A percentile compares a stretch with the other conserved stretches of the same genome.
Evolutionary conservation across 2,329 filamentous ascomycete genomes (phyloP).

Genomic region (Thielaviopsis populi): DNA sequence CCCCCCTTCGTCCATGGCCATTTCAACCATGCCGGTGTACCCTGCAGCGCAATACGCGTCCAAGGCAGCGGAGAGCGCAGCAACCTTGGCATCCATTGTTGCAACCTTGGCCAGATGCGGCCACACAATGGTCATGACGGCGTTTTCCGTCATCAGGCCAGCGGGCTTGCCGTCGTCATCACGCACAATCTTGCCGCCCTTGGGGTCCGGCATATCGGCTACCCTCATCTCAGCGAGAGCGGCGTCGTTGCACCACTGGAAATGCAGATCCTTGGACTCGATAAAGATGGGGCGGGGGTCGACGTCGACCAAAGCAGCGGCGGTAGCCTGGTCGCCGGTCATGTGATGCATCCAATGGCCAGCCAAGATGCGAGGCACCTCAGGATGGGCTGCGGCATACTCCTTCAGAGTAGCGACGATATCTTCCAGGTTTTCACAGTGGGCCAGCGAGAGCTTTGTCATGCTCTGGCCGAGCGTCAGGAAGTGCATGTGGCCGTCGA

Average conservation of each 20-base stretch:
- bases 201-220: slow-evolving; percentile 30
- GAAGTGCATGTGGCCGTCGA: slow-evolving; percentile 43
- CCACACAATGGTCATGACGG: slow-evolving; percentile 39
- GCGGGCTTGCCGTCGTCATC: slow-evolving; percentile 33
- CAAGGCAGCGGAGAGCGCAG: slow-evolving; percentile 34
- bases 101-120: slow-evolving; percentile 36
- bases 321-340: slow-evolving; percentile 32
- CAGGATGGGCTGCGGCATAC: slow-evolving; percentile 33
- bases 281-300: slow-evolving; percentile 41
- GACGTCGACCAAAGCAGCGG: slow-evolving; percentile 33
- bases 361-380: slow-evolving; percentile 35
- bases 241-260: slow-evolving; percentile 39
- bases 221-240: slow-evolving; percentile 36
- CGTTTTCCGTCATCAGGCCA: slow-evolving; percentile 38
- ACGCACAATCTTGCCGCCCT: slow-evolving; percentile 38
- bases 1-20: slow-evolving; percentile 45
- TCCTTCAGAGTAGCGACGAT: slow-evolving; percentile 32
- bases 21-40: slow-evolving; percentile 41
- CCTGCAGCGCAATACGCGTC: slow-evolving; percentile 36
- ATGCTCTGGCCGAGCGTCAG: slow-evolving; percentile 39
- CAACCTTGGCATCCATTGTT: slow-evolving; percentile 33
- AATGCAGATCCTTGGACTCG: slow-evolving; percentile 42
- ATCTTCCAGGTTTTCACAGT: slow-evolving; percentile 34
- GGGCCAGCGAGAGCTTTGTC: slow-evolving; percentile 34
- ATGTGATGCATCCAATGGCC: slow-evolving; percentile 41